Conservation (phyloP, 2,329 filamentous ascomycete genomes). For the Fusarium subglutinans region DNA sequence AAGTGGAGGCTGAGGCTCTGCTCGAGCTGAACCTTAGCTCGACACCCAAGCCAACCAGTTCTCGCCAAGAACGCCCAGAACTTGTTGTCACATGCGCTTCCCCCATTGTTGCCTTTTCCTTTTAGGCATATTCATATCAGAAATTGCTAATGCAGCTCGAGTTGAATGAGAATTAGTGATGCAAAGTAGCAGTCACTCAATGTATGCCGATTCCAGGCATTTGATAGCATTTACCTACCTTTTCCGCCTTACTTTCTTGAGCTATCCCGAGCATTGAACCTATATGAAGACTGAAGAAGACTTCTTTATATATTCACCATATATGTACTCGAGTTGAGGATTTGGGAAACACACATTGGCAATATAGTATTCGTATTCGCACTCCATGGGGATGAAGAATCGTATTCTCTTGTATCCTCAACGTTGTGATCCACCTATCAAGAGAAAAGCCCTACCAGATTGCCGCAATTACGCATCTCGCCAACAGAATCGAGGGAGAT, state of each 20-base stretch:
- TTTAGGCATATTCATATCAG: not conserved
- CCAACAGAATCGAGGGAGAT: not conserved
- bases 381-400: not conserved
- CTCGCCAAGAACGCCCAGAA: slow-evolving; percentile 19
- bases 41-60: slow-evolving; percentile 11
- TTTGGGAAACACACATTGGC: not conserved
- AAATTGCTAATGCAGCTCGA: not conserved
- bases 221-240: not conserved
- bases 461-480: not conserved
- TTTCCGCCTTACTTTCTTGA: too few relatives aligned
- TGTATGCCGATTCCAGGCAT: not conserved
- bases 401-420: not conserved
- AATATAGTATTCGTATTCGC: slow-evolving; percentile 33
- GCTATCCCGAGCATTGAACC: too few relatives aligned
- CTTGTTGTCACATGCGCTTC: slow-evolving; percentile 7
- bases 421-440: not conserved
- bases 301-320: not conserved
- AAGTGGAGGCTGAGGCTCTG: slow-evolving; percentile 11
- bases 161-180: not conserved
- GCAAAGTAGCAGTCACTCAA: too few relatives aligned
- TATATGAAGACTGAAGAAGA: not conserved
- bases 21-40: slow-evolving; percentile 5
- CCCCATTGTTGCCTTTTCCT: not conserved
- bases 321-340: not conserved
- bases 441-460: slow-evolving; percentile 3